Evolutionary conservation across 106 monocot genomes (phyloP).

Genomic region (Triglochin maritima): DNA sequence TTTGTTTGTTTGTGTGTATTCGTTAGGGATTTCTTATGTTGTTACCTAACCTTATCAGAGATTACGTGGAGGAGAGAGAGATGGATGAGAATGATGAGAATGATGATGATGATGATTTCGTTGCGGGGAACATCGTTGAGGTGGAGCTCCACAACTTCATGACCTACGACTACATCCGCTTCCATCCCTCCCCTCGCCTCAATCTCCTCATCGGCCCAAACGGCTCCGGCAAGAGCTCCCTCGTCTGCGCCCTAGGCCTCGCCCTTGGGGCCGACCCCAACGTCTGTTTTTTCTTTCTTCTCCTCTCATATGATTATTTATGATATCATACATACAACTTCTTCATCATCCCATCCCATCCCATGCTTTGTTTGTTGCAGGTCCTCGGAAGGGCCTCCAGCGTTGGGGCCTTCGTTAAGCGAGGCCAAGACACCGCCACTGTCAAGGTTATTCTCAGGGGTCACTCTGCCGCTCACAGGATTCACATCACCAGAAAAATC

Average conservation of each 20-base stretch:
- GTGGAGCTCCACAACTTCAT: conserved; percentile 96
- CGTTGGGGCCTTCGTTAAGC: conserved; percentile 86
- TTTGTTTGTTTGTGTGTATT: too few species aligned
- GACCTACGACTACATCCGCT: conserved; percentile 89
- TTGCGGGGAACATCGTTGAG: conserved; percentile 84
- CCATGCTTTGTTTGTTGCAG: conserved; percentile 17
- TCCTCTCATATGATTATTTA: too few species aligned
- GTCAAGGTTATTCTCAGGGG: conserved; percentile 67
- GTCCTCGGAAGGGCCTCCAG: conserved; percentile 92
- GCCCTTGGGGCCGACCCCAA: conserved; percentile 75
- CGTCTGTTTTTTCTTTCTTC: neutral
- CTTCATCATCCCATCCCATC: too few species aligned
- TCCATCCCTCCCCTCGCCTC: conserved; percentile 81
- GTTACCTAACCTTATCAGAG: too few species aligned
- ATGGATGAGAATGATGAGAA: too few species aligned
- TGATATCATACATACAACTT: too few species aligned
- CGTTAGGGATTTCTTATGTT: too few species aligned
- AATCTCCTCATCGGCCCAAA: conserved; percentile 96
- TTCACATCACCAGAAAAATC: conserved; percentile 60
- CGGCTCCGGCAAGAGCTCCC: conserved; percentile 94
- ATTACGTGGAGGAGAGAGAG: too few species aligned
- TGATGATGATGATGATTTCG: too few species aligned
- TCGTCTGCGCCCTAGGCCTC: conserved; percentile 94
- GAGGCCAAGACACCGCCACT: conserved; percentile 72
- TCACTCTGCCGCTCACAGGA: conserved; percentile 25